A percentile compares a stretch with the other conserved stretches of the same genome.
Evolutionary conservation across 441 rosid genomes (phyloP).

Genomic region (Oxalis stricta): DNA sequence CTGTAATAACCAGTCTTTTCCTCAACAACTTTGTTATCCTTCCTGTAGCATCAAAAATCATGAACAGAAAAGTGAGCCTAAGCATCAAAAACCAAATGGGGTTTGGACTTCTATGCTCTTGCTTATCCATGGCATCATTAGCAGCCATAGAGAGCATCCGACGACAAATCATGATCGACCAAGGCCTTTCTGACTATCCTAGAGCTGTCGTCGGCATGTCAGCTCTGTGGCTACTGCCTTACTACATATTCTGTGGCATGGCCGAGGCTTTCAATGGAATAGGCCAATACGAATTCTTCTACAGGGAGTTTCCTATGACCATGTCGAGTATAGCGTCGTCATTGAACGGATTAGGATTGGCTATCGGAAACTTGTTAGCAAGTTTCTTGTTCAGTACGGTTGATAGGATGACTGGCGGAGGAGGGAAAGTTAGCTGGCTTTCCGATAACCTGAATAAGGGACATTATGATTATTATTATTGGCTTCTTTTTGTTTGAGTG

Average conservation of each 20-base stretch:
- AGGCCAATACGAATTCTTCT: neutral
- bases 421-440: slow-evolving; percentile 16
- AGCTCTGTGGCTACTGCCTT: slow-evolving; percentile 3
- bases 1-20: neutral
- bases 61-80: neutral
- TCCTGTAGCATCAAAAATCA: neutral
- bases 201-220: neutral
- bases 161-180: neutral
- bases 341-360: neutral
- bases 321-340: neutral
- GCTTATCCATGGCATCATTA: neutral
- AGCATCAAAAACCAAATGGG: neutral
- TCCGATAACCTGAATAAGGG: slow-evolving; percentile 15
- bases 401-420: neutral
- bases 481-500: slow-evolving; percentile 14
- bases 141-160: neutral
- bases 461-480: slow-evolving; percentile 23
- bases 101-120: neutral
- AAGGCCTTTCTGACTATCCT: neutral
- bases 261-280: neutral
- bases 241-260: neutral
- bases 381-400: slow-evolving; percentile 7
- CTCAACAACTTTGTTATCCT: neutral
- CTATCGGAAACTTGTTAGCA: slow-evolving; percentile 7
- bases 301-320: neutral